Evolutionary conservation across 768 basidiomycete species (phyloP).

Genomic region (Hirschioporus abietinus): DNA sequence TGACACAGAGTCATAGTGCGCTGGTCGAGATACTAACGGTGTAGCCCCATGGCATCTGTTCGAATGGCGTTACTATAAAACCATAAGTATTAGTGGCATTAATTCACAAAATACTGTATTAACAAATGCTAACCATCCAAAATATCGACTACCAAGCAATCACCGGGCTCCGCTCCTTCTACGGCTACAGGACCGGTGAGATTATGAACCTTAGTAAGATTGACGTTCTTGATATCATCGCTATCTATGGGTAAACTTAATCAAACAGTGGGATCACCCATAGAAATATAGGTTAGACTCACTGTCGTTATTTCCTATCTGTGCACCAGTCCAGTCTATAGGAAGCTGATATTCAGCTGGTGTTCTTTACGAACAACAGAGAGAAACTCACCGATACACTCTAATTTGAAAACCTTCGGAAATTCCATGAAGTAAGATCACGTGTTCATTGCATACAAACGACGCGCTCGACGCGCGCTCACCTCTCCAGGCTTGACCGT

Average conservation of each 20-base stretch:
- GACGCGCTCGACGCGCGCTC: conserved; percentile 7
- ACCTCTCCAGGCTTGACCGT: conserved; percentile 62
- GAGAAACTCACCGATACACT: conserved; percentile 51
- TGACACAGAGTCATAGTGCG: neutral
- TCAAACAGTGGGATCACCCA: too few species aligned
- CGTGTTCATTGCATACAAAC: neutral
- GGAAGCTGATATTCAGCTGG: neutral
- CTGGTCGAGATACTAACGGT: conserved; percentile 35
- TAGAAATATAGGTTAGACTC: conserved; percentile 18
- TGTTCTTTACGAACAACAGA: neutral
- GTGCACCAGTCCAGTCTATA: conserved; percentile 73
- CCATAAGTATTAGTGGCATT: neutral
- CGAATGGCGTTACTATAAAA: conserved; percentile 51
- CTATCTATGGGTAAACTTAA: conserved; percentile 33
- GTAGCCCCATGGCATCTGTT: conserved; percentile 80
- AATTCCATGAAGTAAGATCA: neutral
- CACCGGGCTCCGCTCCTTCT: conserved; percentile 73
- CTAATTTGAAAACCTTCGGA: conserved; percentile 58
- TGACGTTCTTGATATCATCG: conserved; percentile 64
- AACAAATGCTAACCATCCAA: conserved; percentile 48
- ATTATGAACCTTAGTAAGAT: conserved; percentile 64
- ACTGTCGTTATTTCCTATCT: conserved; percentile 75
- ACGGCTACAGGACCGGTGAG: conserved; percentile 73
- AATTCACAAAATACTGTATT: conserved; percentile 1
- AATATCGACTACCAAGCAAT: conserved; percentile 76